These are phyloP conservation scores for Cryphonectria japonica DNA, from an alignment of 2,329 filamentous ascomycete species.

Conservation along the genomic window DNA sequence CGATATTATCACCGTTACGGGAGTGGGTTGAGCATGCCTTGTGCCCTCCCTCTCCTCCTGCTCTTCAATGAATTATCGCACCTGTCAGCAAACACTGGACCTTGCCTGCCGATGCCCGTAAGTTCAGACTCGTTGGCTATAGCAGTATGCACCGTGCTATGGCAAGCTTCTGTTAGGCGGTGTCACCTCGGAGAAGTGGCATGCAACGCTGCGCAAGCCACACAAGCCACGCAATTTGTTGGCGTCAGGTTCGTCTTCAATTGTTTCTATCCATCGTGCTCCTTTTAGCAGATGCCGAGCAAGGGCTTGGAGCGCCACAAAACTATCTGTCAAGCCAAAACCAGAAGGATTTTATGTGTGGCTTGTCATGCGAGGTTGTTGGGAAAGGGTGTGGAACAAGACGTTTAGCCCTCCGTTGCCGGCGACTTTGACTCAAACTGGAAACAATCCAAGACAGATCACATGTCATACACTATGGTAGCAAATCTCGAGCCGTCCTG, in stretches of 20 bases:
- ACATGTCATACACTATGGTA: neutral
- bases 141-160: neutral
- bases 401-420: neutral
- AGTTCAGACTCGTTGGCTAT: no score
- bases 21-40: no score
- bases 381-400: neutral
- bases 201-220: conserved; percentile 26
- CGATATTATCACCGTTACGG: neutral
- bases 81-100: neutral
- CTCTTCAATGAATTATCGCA: neutral
- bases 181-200: neutral
- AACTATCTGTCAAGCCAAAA: neutral
- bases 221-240: conserved; percentile 6
- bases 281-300: neutral
- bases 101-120: neutral
- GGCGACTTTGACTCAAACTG: neutral
- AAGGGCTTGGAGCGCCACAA: neutral
- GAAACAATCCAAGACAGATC: neutral
- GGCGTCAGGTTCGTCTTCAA: neutral
- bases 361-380: neutral
- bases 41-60: neutral
- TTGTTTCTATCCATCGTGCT: neutral
- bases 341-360: neutral
- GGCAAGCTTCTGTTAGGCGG: neutral
- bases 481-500: neutral